Evolutionary conservation across 495 filamentous ascomycete species (phyloP), one percentile per base, ranked within the genome.

Genomic region (Friedmanniomyces simplex): DNA sequence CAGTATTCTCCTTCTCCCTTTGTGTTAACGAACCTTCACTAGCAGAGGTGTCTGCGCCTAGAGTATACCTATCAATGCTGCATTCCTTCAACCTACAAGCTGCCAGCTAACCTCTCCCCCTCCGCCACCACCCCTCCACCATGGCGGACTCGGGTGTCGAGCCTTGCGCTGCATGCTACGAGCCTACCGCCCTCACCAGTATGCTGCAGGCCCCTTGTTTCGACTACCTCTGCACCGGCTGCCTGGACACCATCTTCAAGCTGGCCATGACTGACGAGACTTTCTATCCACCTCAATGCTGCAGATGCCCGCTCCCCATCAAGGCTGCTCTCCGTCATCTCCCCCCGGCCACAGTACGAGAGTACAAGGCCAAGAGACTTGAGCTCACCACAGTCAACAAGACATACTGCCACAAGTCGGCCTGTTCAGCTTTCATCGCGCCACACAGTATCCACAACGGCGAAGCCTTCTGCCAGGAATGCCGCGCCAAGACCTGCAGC

Each of bases 401-500:
- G 32, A 57, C 42, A 2, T 57, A 57, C 54, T 57, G 54, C 30
- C 43, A 25, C 45, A 24, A 14, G 5, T 50, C 39, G 14, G 39
- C 4, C 14, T 43, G 43, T 26, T 18, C 14, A 3, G 39, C 32
- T 10, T 57, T 57, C 45, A 50, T 57, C 54, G 43, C 43, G 30
- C 42, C 42, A 2, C 54, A 57, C 14, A 49, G 45, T 43, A 46
- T 50, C 43, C 54, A 57, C 54, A 57, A 57, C 34, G 24, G 16
- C 18, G 24, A 57, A 37, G 54, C 43, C n/a, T 34, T 20, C 54
- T 57, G 54, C 54, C 54, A 57, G 41, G 50, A 37, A 12, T 57
- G 54, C 21, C n/a, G 26, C 14, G 25, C 10, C 1, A 39, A 16
- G 25, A 57, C 54, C 1, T 57, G 54, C 41, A 26, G 20, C n/a